These are phyloP conservation scores for Yamadazyma friedrichii DNA, from an alignment of 1,139 yeast species.

Conservation along the genomic window DNA sequence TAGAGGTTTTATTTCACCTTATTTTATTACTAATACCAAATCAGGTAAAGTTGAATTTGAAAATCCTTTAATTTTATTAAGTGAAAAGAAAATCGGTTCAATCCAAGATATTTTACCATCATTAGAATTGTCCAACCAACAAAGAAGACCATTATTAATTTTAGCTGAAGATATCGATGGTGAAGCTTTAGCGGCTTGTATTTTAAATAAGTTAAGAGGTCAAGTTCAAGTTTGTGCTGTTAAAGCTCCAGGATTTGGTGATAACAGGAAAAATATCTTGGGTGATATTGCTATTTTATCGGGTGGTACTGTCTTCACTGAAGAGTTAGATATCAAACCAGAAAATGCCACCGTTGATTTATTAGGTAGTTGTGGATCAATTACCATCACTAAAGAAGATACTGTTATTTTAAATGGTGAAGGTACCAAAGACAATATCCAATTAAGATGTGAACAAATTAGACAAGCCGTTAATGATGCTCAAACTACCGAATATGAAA, in stretches of 20 bases:
- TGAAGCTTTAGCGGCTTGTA: slow-evolving; percentile 98
- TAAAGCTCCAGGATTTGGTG: slow-evolving; percentile 99
- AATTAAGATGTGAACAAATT: slow-evolving; percentile 94
- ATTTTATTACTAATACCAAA: slow-evolving; percentile 95
- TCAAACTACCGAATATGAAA: slow-evolving; percentile 89
- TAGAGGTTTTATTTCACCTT: slow-evolving; percentile 97
- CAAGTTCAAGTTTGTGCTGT: slow-evolving; percentile 99
- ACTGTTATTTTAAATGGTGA: slow-evolving; percentile 95
- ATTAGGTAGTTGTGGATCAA: slow-evolving; percentile 90
- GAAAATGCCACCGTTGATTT: slow-evolving; percentile 92
- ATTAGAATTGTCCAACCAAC: slow-evolving; percentile 89
- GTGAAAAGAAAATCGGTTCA: slow-evolving; percentile 93
- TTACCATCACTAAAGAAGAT: slow-evolving; percentile 96
- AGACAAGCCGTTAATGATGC: slow-evolving; percentile 74
- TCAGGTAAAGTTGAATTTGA: slow-evolving; percentile 97
- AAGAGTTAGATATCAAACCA: slow-evolving; percentile 96
- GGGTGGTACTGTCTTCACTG: slow-evolving; percentile 98
- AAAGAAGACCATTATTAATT: slow-evolving; percentile 92
- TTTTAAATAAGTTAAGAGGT: slow-evolving; percentile 96
- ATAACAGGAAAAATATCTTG: slow-evolving; percentile 95
- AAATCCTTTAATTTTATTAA: slow-evolving; percentile 84
- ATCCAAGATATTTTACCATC: slow-evolving; percentile 94
- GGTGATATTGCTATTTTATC: slow-evolving; percentile 97
- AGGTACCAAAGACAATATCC: slow-evolving; percentile 85
- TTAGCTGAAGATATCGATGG: slow-evolving; percentile 98